These are phyloP conservation scores for Crassisporium funariophilum DNA, from an alignment of 768 basidiomycete genomes.

Conservation along the genomic window DNA sequence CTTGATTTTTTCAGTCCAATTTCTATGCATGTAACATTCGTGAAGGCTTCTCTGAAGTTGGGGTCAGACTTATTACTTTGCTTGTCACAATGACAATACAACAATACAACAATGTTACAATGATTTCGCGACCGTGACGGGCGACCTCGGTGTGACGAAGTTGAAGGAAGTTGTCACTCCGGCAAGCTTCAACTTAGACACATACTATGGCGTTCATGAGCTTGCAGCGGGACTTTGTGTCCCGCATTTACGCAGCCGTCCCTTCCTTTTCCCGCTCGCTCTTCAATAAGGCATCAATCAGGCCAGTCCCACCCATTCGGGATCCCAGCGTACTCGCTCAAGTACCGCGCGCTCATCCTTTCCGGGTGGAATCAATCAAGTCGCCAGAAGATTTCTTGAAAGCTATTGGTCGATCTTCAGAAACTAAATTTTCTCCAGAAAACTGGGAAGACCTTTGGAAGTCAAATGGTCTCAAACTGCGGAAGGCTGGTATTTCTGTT, in stretches of 20 bases:
- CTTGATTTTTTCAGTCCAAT: no score
- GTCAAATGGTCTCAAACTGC: slow-evolving; percentile 56
- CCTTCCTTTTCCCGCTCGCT: slow-evolving; percentile 34
- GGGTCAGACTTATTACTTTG: no score
- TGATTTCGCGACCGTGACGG: no score
- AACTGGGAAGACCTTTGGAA: slow-evolving; percentile 79
- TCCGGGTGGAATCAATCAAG: slow-evolving; percentile 18
- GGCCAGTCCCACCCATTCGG: slow-evolving; percentile 35
- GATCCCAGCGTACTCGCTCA: slow-evolving; percentile 13
- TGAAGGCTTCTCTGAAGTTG: no score
- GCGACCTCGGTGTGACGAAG: no score
- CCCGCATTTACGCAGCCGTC: slow-evolving; percentile 25
- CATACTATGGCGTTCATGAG: slow-evolving; percentile 15
- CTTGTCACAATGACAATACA: no score
- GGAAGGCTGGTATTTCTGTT: slow-evolving; percentile 64
- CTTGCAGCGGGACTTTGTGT: slow-evolving; percentile 15
- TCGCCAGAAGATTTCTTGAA: slow-evolving; percentile 69
- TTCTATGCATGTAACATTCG: no score
- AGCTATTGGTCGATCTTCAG: slow-evolving; percentile 69
- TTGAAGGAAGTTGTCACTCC: background rate
- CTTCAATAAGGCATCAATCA: slow-evolving; percentile 32
- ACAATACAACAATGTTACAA: no score
- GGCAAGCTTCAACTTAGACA: background rate
- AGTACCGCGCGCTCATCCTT: slow-evolving; percentile 8
- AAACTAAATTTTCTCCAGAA: slow-evolving; percentile 63